Percentiles rank a stretch among this genome's conserved stretches.
phyloP scores from a whole-genome alignment of 306 rosid species.

The Trifolium pratense region DNA sequence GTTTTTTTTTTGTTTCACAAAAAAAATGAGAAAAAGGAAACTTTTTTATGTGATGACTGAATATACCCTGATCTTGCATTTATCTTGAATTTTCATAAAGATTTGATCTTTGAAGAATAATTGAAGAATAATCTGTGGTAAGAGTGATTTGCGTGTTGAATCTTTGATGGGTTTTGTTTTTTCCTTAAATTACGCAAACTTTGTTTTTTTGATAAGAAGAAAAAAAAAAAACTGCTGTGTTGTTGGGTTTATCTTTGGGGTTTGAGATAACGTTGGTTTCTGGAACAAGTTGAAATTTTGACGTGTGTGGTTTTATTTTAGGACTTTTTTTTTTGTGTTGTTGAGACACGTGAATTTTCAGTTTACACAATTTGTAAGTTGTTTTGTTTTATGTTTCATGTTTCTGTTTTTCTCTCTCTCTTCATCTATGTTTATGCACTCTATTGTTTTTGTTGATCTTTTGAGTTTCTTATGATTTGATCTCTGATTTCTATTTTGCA shows the following conservation, averaged over 20 bases:
- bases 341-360: slow-evolving; percentile 35
- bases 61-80: slow-evolving; percentile 51
- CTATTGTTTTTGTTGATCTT: background rate
- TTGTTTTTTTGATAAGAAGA: background rate
- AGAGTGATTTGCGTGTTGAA: slow-evolving; percentile 53
- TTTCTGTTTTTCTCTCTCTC: slow-evolving; percentile 1
- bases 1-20: slow-evolving; percentile 41
- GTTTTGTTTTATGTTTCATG: background rate
- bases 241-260: slow-evolving; percentile 47
- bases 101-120: slow-evolving; percentile 44
- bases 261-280: slow-evolving; percentile 33
- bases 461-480: slow-evolving; percentile 51
- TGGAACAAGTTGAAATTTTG: slow-evolving; percentile 33
- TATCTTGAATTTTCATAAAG: slow-evolving; percentile 3
- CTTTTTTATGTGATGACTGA: slow-evolving; percentile 27
- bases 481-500: slow-evolving; percentile 45
- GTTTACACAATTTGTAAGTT: slow-evolving; percentile 7
- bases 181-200: slow-evolving; percentile 33
- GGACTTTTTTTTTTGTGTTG: slow-evolving; percentile 13
- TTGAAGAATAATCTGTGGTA: slow-evolving; percentile 37
- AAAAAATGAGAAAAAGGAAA: slow-evolving; percentile 26
- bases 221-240: background rate
- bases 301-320: slow-evolving; percentile 21
- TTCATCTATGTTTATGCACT: background rate
- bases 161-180: slow-evolving; percentile 42